Conservation (phyloP, 1,284 basidiomycete genomes). For the Tilletiopsis washingtonensis region DNA sequence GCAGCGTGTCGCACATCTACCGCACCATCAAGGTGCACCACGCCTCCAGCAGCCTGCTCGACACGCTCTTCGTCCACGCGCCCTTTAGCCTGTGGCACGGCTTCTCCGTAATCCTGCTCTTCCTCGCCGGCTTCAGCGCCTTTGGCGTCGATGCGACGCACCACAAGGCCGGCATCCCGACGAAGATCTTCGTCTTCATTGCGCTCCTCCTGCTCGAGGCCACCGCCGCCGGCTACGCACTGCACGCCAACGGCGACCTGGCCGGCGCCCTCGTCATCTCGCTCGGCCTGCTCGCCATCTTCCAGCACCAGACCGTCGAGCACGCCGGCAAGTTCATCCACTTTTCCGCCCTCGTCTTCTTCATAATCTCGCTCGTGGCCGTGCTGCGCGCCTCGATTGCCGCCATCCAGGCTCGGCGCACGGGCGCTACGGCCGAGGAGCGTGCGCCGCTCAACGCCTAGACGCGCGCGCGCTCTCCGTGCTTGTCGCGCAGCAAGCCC, state of each 20-base stretch:
- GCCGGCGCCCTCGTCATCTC: conserved; percentile 79
- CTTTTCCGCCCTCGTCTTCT: conserved; percentile 75
- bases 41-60: conserved; percentile 54
- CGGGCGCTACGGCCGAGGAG: background rate
- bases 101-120: conserved; percentile 83
- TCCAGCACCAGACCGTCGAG: conserved; percentile 49
- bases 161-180: conserved; percentile 71
- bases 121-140: conserved; percentile 80
- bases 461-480: too few species aligned
- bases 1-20: conserved; percentile 79
- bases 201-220: conserved; percentile 86
- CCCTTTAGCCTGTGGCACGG: conserved; percentile 64
- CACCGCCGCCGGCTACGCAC: conserved; percentile 77
- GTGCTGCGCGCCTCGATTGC: conserved; percentile 66
- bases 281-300: conserved; percentile 58
- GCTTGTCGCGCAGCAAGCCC: too few species aligned
- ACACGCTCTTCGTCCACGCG: conserved; percentile 53
- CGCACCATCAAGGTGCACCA: conserved; percentile 82
- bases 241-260: conserved; percentile 77
- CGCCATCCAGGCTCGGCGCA: conserved; percentile 36
- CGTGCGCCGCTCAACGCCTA: too few species aligned
- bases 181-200: conserved; percentile 87
- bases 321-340: conserved; percentile 59
- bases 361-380: conserved; percentile 74
- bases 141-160: conserved; percentile 70